These are phyloP conservation scores for Perkinsus chesapeaki DNA, from an alignment of 169 alveolate species.

Conservation along the genomic window DNA sequence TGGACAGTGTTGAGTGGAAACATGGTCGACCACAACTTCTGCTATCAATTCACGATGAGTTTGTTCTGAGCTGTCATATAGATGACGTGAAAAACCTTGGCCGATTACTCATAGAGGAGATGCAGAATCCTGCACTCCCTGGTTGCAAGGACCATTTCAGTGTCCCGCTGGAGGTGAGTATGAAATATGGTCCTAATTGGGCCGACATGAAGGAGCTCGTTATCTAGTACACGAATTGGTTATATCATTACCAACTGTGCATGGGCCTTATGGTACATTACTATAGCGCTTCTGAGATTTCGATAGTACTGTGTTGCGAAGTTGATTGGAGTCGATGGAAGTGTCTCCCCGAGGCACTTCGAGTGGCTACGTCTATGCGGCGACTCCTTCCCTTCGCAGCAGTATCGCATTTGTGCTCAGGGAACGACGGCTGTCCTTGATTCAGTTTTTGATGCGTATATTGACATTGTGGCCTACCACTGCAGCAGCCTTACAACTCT, in stretches of 20 bases:
- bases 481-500: neutral
- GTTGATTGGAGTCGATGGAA: neutral
- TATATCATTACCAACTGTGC: neutral
- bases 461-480: neutral
- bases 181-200: neutral
- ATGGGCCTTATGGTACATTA: neutral
- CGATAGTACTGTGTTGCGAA: neutral
- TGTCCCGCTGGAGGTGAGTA: neutral
- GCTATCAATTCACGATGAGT: constrained; percentile 29
- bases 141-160: neutral
- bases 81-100: neutral
- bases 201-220: neutral
- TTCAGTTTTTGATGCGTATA: too few relatives aligned
- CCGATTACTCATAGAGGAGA: neutral
- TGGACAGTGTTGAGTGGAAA: constrained; percentile 5
- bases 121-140: constrained; percentile 6
- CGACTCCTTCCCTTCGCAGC: too few relatives aligned
- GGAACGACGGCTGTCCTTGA: too few relatives aligned
- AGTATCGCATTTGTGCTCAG: too few relatives aligned
- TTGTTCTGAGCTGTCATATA: constrained; percentile 11
- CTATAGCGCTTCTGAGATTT: neutral
- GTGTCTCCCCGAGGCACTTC: neutral
- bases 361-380: too few relatives aligned
- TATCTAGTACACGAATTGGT: neutral
- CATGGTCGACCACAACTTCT: constrained; percentile 15